These are phyloP conservation scores for cucumber (Cucumis sativus) DNA, from an alignment of 306 rosid genomes.

Conservation along the genomic window Cucumber_9930_V3 NC_026657.2:30416501-30417000, in stretches of 20 bases:
- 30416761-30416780: constrained; percentile 84
- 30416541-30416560: constrained; percentile 76
- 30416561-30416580: constrained; percentile 90
- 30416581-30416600: constrained; percentile 47
- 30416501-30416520: constrained; percentile 87
- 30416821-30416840: constrained; percentile 65
- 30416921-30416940: constrained; percentile 30
- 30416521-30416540: constrained; percentile 91
- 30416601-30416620: constrained; percentile 41
- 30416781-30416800: constrained; percentile 80
- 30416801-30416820: constrained; percentile 61
- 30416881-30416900: constrained; percentile 97
- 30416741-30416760: constrained; percentile 95
- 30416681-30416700: constrained; percentile 83
- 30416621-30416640: constrained; percentile 50
- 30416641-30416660: constrained; percentile 96
- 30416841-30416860: constrained; percentile 65
- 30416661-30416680: constrained; percentile 91
- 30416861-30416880: constrained; percentile 84
- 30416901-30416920: constrained; percentile 75
- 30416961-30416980: constrained; percentile 22
- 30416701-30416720: constrained; percentile 96
- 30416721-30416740: constrained; percentile 83
- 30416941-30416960: constrained; percentile 27
- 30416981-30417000: constrained; percentile 35